Evolutionary conservation across 2,329 filamentous ascomycete species (phyloP).

Genomic region (Harringtonia aguacate): DNA sequence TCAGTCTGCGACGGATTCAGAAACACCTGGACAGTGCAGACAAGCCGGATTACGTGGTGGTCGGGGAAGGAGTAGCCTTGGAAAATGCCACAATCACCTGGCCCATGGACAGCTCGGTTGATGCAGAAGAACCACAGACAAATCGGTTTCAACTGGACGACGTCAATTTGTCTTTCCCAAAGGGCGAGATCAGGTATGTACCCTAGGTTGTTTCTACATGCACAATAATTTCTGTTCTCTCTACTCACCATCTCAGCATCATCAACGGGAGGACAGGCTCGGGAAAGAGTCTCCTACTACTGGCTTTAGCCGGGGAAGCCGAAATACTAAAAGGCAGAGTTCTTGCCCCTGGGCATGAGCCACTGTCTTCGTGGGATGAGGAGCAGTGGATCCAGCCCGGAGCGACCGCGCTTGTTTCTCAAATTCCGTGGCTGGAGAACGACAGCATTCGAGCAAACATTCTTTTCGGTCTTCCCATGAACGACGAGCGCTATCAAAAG

Average conservation of each 20-base stretch:
- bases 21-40: constrained; percentile 60
- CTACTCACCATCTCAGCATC: no score
- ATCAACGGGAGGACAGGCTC: constrained; percentile 69
- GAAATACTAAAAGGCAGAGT: no score
- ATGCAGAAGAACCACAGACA: no score
- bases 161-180: constrained; percentile 55
- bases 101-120: constrained; percentile 53
- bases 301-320: constrained; percentile 64
- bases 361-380: constrained; percentile 38
- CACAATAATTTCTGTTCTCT: no score
- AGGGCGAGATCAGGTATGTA: no score
- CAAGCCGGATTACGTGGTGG: constrained; percentile 40
- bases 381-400: constrained; percentile 59
- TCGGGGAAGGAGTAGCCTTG: constrained; percentile 52
- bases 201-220: no score
- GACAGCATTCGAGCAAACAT: constrained; percentile 71
- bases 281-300: constrained; percentile 66
- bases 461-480: constrained; percentile 61
- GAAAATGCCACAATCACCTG: constrained; percentile 61
- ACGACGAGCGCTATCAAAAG: constrained; percentile 57
- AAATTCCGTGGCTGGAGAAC: constrained; percentile 81
- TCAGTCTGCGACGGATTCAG: constrained; percentile 64
- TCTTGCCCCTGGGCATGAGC: constrained; percentile 50
- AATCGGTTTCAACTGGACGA: constrained; percentile 55
- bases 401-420: constrained; percentile 63